Evolutionary conservation across 306 rosid species (phyloP).

Genomic region (Vigna nakashimae): DNA sequence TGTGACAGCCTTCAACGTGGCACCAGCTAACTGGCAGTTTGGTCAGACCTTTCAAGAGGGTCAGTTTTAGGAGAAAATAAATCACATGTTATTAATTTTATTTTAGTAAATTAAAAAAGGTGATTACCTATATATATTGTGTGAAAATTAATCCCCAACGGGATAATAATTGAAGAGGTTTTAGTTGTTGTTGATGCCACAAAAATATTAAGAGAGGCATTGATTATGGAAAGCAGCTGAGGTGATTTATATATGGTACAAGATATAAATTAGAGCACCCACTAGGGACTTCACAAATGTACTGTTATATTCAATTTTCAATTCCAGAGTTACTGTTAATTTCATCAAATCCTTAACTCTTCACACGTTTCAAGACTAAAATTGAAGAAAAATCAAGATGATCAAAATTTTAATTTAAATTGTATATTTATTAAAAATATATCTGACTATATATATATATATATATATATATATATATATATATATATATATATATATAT

Average conservation of each 20-base stretch:
- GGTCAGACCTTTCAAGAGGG: conserved; percentile 50
- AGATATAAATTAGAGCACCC: too few species aligned
- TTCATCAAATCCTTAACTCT: too few species aligned
- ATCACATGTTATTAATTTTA: background rate
- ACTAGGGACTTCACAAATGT: conserved; percentile 2
- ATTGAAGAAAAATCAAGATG: too few species aligned
- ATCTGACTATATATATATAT: too few species aligned
- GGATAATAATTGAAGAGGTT: background rate
- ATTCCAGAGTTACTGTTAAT: too few species aligned
- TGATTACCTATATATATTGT: background rate
- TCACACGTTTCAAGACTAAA: too few species aligned
- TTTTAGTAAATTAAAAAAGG: background rate
- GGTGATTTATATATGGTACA: conserved; percentile 18
- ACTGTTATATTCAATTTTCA: background rate
- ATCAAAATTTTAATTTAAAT: too few species aligned
- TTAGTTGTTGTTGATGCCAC: background rate
- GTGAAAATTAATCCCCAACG: background rate
- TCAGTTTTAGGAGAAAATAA: conserved; percentile 29
- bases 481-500: too few species aligned
- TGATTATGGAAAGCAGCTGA: conserved; percentile 43
- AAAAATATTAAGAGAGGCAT: background rate
- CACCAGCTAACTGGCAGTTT: conserved; percentile 50
- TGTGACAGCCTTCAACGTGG: conserved; percentile 45
- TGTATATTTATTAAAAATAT: too few species aligned
- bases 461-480: too few species aligned